These are phyloP conservation scores for Thecaphora frezii DNA, from an alignment of 1,284 basidiomycete species.

Conservation along the genomic window DNA sequence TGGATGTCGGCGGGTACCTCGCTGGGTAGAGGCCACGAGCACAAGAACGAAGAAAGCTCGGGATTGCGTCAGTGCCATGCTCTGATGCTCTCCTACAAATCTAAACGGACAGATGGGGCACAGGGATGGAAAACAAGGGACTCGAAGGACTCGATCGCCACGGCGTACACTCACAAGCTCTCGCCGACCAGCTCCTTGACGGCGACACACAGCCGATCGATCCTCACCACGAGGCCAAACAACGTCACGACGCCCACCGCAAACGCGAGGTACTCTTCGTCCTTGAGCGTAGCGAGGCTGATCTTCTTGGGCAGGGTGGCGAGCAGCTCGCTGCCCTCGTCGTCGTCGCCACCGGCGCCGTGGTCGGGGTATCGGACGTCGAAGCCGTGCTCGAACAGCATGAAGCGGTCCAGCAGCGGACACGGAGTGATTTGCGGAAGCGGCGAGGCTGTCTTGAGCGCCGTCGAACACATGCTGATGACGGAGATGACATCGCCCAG, in stretches of 20 bases:
- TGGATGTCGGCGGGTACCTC: too few relatives aligned
- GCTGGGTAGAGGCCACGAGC: too few relatives aligned
- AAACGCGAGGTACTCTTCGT: slow-evolving; percentile 37
- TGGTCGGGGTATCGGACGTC: slow-evolving; percentile 9
- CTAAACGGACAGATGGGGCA: too few relatives aligned
- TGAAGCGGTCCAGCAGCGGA: slow-evolving; percentile 74
- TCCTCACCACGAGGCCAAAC: slow-evolving; percentile 68
- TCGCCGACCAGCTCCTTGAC: too few relatives aligned
- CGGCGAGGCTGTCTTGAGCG: slow-evolving; percentile 73
- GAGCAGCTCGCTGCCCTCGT: slow-evolving; percentile 10
- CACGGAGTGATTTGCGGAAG: slow-evolving; percentile 84
- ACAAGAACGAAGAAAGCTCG: too few relatives aligned
- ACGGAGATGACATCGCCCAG: slow-evolving; percentile 69
- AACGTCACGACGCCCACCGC: slow-evolving; percentile 68
- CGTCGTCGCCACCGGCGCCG: slow-evolving; percentile 58
- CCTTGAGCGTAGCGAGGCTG: slow-evolving; percentile 17
- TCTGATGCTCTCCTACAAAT: too few relatives aligned
- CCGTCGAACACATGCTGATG: slow-evolving; percentile 61
- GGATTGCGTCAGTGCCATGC: too few relatives aligned
- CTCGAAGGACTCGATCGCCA: too few relatives aligned
- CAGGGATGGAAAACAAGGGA: too few relatives aligned
- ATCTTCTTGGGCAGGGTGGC: slow-evolving; percentile 14
- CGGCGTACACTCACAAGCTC: too few relatives aligned
- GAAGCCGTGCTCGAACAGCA: slow-evolving; percentile 58
- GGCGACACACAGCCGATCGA: too few relatives aligned